Conservation (phyloP, 116 monocot genomes). For the Iris pallida region DNA sequence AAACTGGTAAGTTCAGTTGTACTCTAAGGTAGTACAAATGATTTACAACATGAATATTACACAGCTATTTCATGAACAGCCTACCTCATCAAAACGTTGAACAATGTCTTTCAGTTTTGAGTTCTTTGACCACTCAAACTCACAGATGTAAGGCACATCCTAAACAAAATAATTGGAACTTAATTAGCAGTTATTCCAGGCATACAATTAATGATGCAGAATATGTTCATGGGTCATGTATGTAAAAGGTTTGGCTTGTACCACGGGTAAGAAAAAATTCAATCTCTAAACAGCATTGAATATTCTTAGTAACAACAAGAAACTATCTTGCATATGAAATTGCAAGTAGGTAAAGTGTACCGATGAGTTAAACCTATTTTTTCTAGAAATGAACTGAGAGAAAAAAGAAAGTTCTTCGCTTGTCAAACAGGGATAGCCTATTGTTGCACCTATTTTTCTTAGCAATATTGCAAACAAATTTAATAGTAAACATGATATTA, state of each 20-base stretch:
- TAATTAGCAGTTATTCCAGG: neutral
- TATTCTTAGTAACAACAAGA: neutral
- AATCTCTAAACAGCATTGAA: neutral
- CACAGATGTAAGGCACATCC: conserved; percentile 69
- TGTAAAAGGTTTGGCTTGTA: neutral
- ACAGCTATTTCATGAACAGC: neutral
- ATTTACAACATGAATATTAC: neutral
- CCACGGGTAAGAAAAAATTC: neutral
- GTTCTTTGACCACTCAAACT: conserved; percentile 53
- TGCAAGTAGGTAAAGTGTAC: too few species aligned
- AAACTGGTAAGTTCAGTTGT: neutral
- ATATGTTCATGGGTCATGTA: neutral
- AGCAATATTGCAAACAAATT: too few species aligned
- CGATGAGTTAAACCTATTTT: too few species aligned
- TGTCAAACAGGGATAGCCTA: too few species aligned
- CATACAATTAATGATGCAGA: neutral
- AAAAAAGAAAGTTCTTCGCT: too few species aligned
- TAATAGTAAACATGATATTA: too few species aligned
- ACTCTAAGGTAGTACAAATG: neutral
- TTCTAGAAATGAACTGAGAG: too few species aligned
- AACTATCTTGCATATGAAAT: neutral
- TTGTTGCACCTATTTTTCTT: too few species aligned
- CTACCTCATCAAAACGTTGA: conserved; percentile 58
- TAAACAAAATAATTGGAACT: conserved; percentile 20
- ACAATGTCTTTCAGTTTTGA: conserved; percentile 62